phyloP scores from a whole-genome alignment of 1,284 basidiomycete genomes.

The Ustilago esculenta region DNA sequence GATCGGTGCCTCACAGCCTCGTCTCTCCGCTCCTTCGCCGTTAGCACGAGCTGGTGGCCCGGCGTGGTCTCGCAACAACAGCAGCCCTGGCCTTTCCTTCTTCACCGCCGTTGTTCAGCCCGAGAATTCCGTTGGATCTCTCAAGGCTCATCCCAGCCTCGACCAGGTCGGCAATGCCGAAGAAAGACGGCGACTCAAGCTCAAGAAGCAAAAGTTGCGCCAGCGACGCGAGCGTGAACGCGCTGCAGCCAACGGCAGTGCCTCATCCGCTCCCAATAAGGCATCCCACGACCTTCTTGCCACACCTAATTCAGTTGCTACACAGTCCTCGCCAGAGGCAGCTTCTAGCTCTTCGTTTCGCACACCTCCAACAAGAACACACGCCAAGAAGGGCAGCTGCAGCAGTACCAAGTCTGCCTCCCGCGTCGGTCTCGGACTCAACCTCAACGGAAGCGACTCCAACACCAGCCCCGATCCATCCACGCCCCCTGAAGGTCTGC shows the following conservation, averaged over 20 bases:
- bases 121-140: constrained; percentile 26
- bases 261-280: constrained; percentile 9
- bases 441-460: constrained; percentile 37
- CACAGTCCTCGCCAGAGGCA: constrained; percentile 31
- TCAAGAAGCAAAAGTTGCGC: constrained; percentile 52
- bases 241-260: constrained; percentile 8
- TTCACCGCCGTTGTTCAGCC: constrained; percentile 52
- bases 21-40: constrained; percentile 25
- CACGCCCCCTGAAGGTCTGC: constrained; percentile 32
- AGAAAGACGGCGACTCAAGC: constrained; percentile 47
- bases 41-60: constrained; percentile 21
- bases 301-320: constrained; percentile 28
- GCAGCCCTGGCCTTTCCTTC: constrained; percentile 52
- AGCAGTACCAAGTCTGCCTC: constrained; percentile 28
- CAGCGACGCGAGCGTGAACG: constrained; percentile 36
- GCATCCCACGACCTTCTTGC: constrained; percentile 17
- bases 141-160: constrained; percentile 43
- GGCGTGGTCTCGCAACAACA: constrained; percentile 35
- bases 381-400: constrained; percentile 24
- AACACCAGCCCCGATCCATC: constrained; percentile 30
- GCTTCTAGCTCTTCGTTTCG: constrained; percentile 25
- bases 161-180: constrained; percentile 55
- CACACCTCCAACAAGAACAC: constrained; percentile 27
- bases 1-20: constrained; percentile 10
- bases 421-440: constrained; percentile 40